Base-by-base conservation (phyloP, 2,329 filamentous ascomycete species). In the Cladophialophora immunda region DNA sequence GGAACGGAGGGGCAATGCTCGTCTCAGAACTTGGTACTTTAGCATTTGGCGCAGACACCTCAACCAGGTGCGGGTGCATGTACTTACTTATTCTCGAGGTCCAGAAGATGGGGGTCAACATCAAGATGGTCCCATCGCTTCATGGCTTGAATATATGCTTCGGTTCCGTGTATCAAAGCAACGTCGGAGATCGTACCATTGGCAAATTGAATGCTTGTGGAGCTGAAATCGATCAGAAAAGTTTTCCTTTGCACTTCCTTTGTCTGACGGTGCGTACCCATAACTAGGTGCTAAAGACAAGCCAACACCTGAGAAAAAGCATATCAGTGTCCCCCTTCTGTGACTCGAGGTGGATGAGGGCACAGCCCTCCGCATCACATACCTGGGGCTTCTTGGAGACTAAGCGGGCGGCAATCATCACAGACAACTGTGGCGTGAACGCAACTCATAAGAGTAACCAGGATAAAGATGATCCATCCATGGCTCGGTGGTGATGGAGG, bases 361-460 rank as follows among this genome's bases (percentile, higher is more conserved):
- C 58, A 53, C 58, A 27, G 58, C 29, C 58, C 45, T 52, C 19
- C 58, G 17, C 29, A 61, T 22, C 45, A 61, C 47, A 29, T 62
- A 62, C 58, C 58, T 62, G 58, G 47, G 41, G 58, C 58, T 62
- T 62, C 58, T 54, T 62, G 58, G 29, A 62, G 58, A 54, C 45
- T 62, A 54, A 62, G 58, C 29, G 58, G 58, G 53, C 30, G 58
- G 47, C 58, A 62, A 62, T 27, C 27, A 25, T 54, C 17, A 38
- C 58, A 62, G 29, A 62, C 58, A 29, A 62, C 58, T 25, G 58
- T 62, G 58, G 58, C 58, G 58, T 54, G 34, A 54, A 62, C 58
- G 45, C 30, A 36, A 36, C 9, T 36, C 32, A 36, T 36, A 36
- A 36, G 32, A 54, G 13, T 11, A 54, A 25, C 22, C 3, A 54